These are phyloP conservation scores for Phytophthora capsici DNA, from an alignment of 352 stramenopile genomes.

Conservation along the genomic window DNA sequence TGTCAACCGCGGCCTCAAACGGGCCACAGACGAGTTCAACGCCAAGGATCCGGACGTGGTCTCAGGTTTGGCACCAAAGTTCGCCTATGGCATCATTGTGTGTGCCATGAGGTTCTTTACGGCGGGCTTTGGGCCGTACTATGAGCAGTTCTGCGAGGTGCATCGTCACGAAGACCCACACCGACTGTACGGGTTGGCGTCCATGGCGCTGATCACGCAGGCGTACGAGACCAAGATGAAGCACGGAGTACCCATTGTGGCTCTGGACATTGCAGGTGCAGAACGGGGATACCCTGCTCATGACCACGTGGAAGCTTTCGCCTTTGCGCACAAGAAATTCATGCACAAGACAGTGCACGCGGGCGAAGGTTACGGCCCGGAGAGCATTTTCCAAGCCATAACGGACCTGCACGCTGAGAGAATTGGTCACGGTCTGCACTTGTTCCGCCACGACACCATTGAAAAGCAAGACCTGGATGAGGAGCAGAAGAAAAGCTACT, in stretches of 20 bases:
- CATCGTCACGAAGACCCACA: constrained; percentile 76
- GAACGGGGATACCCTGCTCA: constrained; percentile 83
- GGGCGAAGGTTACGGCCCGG: constrained; percentile 85
- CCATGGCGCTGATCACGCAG: constrained; percentile 84
- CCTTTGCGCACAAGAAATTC: constrained; percentile 89
- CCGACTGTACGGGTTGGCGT: constrained; percentile 82
- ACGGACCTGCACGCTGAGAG: constrained; percentile 87
- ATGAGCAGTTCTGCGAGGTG: constrained; percentile 83
- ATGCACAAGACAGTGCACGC: constrained; percentile 91
- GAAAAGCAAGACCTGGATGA: constrained; percentile 54
- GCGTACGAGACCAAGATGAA: constrained; percentile 73
- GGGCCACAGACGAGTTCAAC: constrained; percentile 77
- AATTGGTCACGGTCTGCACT: constrained; percentile 85
- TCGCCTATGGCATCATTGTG: constrained; percentile 89
- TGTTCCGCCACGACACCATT: constrained; percentile 86
- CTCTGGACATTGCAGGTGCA: constrained; percentile 85
- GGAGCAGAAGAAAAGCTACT: constrained; percentile 61
- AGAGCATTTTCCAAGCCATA: constrained; percentile 89
- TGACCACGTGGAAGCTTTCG: constrained; percentile 84
- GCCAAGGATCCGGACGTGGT: constrained; percentile 53
- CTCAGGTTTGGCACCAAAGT: constrained; percentile 61
- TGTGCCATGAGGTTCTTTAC: constrained; percentile 92
- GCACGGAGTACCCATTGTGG: constrained; percentile 81
- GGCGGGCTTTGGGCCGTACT: constrained; percentile 82
- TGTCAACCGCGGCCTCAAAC: constrained; percentile 66